Conservation (phyloP, 2,329 filamentous ascomycete genomes). For the Ploettnerulaceae sp. region DNA sequence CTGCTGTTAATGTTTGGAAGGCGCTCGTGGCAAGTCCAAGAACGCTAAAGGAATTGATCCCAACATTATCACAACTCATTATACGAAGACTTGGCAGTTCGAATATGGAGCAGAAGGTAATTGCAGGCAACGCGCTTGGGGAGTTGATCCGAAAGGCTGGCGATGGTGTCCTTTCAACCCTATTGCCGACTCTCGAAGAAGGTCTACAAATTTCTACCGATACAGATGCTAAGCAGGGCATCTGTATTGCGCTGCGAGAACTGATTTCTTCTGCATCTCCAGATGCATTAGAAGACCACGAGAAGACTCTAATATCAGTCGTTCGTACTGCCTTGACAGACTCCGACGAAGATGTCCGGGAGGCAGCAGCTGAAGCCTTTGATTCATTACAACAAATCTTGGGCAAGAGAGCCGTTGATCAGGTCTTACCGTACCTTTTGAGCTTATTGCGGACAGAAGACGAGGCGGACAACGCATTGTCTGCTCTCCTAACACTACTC, state of each 20-base stretch:
- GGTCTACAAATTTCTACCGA: constrained; percentile 84
- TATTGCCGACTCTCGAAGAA: constrained; percentile 89
- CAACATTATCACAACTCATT: constrained; percentile 89
- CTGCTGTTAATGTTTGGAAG: constrained; percentile 94
- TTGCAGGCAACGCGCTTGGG: constrained; percentile 93
- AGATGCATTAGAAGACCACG: constrained; percentile 87
- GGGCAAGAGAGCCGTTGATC: constrained; percentile 90
- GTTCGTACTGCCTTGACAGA: constrained; percentile 91
- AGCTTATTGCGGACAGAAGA: constrained; percentile 81
- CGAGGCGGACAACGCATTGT: constrained; percentile 85
- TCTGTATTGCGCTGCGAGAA: constrained; percentile 92
- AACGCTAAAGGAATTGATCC: constrained; percentile 91
- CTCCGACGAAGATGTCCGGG: constrained; percentile 80
- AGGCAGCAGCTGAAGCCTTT: constrained; percentile 95
- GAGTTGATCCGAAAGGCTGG: constrained; percentile 96
- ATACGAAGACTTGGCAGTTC: constrained; percentile 90
- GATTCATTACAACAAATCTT: constrained; percentile 90
- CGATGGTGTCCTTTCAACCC: constrained; percentile 80
- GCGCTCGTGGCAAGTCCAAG: constrained; percentile 75
- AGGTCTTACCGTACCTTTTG: constrained; percentile 88
- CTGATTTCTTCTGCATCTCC: constrained; percentile 84
- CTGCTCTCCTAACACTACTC: constrained; percentile 86
- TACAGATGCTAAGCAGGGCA: constrained; percentile 90
- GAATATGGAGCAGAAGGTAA: constrained; percentile 98
- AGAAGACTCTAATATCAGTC: constrained; percentile 91